A percentile compares a stretch with the other conserved stretches of the same genome.
These are phyloP conservation scores for Hymenoscyphus fraxineus DNA, from an alignment of 2,329 filamentous ascomycete genomes.

Conservation along the genomic window DNA sequence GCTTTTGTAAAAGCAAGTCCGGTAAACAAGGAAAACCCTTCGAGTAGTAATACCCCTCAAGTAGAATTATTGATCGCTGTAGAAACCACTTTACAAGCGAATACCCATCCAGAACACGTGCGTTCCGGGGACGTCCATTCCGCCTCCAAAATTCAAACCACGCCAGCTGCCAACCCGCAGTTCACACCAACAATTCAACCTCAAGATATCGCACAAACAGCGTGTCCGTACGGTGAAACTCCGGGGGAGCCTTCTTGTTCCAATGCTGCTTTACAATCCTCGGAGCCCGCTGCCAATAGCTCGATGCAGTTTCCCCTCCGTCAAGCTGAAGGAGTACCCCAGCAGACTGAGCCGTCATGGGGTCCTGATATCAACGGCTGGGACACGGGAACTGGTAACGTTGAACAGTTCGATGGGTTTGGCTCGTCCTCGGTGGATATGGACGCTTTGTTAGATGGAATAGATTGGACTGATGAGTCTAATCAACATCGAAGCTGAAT, in stretches of 20 bases:
- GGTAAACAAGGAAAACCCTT: background rate
- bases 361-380: background rate
- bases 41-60: background rate
- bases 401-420: background rate
- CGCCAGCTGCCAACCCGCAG: background rate
- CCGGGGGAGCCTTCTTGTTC: background rate
- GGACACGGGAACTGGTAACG: background rate
- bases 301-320: slow-evolving; percentile 17
- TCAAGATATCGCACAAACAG: background rate
- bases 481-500: background rate
- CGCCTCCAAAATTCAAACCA: background rate
- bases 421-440: background rate
- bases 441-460: background rate
- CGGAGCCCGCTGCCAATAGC: background rate
- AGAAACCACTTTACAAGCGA: background rate
- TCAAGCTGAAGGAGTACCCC: slow-evolving; percentile 6
- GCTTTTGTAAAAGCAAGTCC: background rate
- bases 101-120: background rate
- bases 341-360: background rate
- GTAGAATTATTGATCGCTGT: background rate
- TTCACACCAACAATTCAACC: background rate
- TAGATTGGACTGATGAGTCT: background rate
- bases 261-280: background rate
- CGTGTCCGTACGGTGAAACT: background rate
- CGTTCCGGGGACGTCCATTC: background rate